These are phyloP conservation scores for Xylaria digitata DNA, from an alignment of 2,329 filamentous ascomycete genomes.

Conservation along the genomic window DNA sequence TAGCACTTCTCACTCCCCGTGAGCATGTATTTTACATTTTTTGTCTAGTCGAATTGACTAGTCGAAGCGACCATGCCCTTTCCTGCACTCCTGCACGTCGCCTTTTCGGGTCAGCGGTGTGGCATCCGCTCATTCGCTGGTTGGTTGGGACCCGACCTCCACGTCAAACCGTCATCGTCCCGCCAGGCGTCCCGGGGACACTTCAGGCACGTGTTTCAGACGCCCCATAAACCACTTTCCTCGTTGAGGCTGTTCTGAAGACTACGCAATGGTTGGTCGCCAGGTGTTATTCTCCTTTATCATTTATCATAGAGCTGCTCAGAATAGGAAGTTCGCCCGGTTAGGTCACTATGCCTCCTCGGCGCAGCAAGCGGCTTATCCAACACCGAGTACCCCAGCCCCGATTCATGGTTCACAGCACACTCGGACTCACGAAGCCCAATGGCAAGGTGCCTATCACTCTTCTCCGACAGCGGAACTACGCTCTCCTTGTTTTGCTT, in stretches of 20 bases:
- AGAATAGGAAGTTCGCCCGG: conserved; percentile 41
- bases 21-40: conserved; percentile 38
- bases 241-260: conserved; percentile 38
- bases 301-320: conserved; percentile 30
- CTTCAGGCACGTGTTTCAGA: conserved; percentile 48
- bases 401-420: conserved; percentile 23
- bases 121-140: conserved; percentile 50
- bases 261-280: conserved; percentile 43
- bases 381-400: conserved; percentile 14
- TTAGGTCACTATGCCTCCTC: conserved; percentile 45
- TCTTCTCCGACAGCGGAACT: conserved; percentile 33
- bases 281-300: conserved; percentile 32
- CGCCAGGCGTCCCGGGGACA: conserved; percentile 43
- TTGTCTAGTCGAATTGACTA: conserved; percentile 40
- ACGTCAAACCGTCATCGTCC: conserved; percentile 43
- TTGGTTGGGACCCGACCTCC: conserved; percentile 47
- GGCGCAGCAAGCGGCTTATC: conserved; percentile 25
- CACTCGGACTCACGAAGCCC: conserved; percentile 29
- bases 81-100: conserved; percentile 47
- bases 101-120: conserved; percentile 47
- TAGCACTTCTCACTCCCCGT: conserved; percentile 23
- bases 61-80: conserved; percentile 40
- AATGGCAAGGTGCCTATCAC: conserved; percentile 30
- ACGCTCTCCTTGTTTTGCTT: conserved; percentile 5
- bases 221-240: conserved; percentile 33